Conservation (phyloP, 495 filamentous ascomycete genomes). For the Letharia lupina region DNA sequence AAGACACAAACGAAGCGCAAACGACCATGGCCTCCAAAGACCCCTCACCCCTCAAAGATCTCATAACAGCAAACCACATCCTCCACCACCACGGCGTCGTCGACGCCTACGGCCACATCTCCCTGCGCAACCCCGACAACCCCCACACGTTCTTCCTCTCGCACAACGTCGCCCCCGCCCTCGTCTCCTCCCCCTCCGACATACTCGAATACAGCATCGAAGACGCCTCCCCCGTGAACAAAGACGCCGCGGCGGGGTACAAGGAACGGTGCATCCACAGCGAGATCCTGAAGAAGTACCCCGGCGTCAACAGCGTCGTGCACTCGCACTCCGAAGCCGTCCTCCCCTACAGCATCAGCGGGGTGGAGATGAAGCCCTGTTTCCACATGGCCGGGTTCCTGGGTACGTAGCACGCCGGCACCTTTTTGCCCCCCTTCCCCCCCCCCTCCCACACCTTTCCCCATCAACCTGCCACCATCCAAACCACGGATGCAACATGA, state of each 20-base stretch:
- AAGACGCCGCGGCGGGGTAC: conserved; percentile 29
- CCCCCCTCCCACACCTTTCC: no score
- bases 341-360: conserved; percentile 36
- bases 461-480: no score
- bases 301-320: conserved; percentile 35
- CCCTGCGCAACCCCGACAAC: conserved; percentile 38
- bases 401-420: conserved; percentile 21
- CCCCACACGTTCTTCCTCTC: conserved; percentile 39
- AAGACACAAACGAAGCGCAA: not conserved
- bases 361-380: conserved; percentile 33
- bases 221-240: conserved; percentile 32
- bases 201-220: conserved; percentile 37
- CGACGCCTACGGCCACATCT: conserved; percentile 48
- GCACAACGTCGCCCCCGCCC: conserved; percentile 36
- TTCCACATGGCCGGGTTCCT: conserved; percentile 46
- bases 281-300: conserved; percentile 41
- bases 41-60: not conserved
- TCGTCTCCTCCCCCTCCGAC: conserved; percentile 36
- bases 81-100: conserved; percentile 38
- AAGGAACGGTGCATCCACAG: conserved; percentile 45
- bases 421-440: no score
- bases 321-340: conserved; percentile 43
- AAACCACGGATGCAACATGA: no score
- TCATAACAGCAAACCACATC: conserved; percentile 36
- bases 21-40: not conserved